Percentiles rank a stretch among this genome's conserved stretches.
These are phyloP conservation scores for Auricularia cornea DNA, from an alignment of 768 basidiomycete species.

Conservation along the genomic window DNA sequence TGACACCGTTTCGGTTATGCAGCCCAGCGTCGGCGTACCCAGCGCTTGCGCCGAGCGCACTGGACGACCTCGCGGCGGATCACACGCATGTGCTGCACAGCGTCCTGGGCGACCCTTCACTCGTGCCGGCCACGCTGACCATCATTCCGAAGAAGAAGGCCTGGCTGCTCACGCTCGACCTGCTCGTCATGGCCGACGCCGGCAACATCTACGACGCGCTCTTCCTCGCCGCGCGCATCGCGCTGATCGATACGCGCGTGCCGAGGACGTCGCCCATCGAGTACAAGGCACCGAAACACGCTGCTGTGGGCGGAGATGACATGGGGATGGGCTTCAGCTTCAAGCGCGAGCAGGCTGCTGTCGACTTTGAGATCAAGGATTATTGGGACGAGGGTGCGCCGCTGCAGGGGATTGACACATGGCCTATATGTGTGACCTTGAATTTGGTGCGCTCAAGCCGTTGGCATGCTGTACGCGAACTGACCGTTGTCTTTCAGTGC, in stretches of 20 bases:
- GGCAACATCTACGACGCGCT: constrained; percentile 73
- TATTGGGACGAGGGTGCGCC: constrained; percentile 80
- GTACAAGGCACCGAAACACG: constrained; percentile 42
- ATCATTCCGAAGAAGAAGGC: constrained; percentile 51
- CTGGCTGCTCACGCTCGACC: constrained; percentile 71
- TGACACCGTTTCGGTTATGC: constrained; percentile 20
- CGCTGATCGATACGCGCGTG: constrained; percentile 73
- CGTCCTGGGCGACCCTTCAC: constrained; percentile 56
- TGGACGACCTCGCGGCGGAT: constrained; percentile 76
- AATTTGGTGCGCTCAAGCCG: constrained; percentile 48
- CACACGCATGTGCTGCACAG: constrained; percentile 53
- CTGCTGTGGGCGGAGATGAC: constrained; percentile 10
- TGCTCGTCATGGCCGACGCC: constrained; percentile 62
- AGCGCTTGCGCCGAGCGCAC: constrained; percentile 45
- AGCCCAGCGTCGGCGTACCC: constrained; percentile 82
- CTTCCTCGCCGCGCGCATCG: constrained; percentile 71
- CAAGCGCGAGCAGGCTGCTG: constrained; percentile 53
- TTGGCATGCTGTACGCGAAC: constrained; percentile 9
- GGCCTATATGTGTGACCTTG: constrained; percentile 73
- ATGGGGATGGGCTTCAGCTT: constrained; percentile 33
- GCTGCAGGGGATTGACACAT: constrained; percentile 49
- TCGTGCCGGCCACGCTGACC: constrained; percentile 56
- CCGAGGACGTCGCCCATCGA: constrained; percentile 66
- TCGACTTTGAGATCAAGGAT: constrained; percentile 81
- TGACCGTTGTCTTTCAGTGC: background rate